Evolutionary conservation across 129 eudicot species (phyloP).

Genomic region (Daucus carota): DH1_v3.0 NC_030387.2:20353001-20353500

Average conservation of each 20-base stretch:
- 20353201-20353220: conserved; percentile 62
- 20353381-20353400: no score
- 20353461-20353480: neutral
- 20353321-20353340: conserved; percentile 13
- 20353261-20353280: conserved; percentile 62
- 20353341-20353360: conserved; percentile 52
- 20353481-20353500: no score
- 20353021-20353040: neutral
- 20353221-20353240: conserved; percentile 87
- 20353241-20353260: conserved; percentile 61
- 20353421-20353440: neutral
- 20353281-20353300: conserved; percentile 45
- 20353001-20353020: neutral
- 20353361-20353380: neutral
- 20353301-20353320: conserved; percentile 29
- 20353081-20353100: conserved; percentile 57
- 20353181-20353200: conserved; percentile 89
- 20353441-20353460: neutral
- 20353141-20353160: conserved; percentile 63
- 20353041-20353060: neutral
- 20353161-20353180: conserved; percentile 81
- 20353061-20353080: neutral
- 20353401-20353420: neutral
- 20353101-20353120: conserved; percentile 68
- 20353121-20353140: conserved; percentile 29